A percentile compares a stretch with the other conserved stretches of the same genome.
Conservation (phyloP, 2,329 filamentous ascomycete genomes). For the Stagonosporopsis cucurbitacearum region DNA sequence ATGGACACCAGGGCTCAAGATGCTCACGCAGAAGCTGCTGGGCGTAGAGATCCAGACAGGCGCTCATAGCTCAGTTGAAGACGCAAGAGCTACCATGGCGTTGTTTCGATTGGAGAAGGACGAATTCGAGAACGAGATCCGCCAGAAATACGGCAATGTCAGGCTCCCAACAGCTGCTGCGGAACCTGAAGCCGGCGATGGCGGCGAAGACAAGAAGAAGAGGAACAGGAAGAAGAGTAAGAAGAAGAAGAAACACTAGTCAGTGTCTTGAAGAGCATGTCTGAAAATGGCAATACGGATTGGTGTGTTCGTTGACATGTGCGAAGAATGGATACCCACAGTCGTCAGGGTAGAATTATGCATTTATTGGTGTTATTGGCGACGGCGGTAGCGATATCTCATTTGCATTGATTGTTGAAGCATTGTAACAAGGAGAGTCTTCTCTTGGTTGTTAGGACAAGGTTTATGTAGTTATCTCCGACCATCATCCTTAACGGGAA, state of each 20-base stretch:
- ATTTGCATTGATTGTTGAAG: background rate
- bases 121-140: constrained; percentile 82
- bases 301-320: background rate
- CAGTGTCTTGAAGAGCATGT: background rate
- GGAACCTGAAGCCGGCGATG: constrained; percentile 31
- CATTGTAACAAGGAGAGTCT: background rate
- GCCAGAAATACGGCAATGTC: constrained; percentile 62
- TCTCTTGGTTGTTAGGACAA: background rate
- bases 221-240: constrained; percentile 50
- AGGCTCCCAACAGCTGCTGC: constrained; percentile 30
- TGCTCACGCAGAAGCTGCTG: constrained; percentile 63
- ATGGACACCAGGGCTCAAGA: constrained; percentile 71
- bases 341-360: background rate
- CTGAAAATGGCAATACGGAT: background rate
- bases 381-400: background rate
- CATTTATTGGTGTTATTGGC: constrained; percentile 11
- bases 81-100: constrained; percentile 89
- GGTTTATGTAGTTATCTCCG: background rate
- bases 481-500: background rate
- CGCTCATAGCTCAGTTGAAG: constrained; percentile 69
- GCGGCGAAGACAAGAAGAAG: constrained; percentile 39
- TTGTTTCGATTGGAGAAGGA: constrained; percentile 84
- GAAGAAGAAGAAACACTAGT: constrained; percentile 40
- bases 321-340: constrained; percentile 15
- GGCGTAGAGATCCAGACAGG: constrained; percentile 66